Percentiles rank a stretch among this genome's conserved stretches.
phyloP scores from a whole-genome alignment of 805 yeast genomes.

The Hemisphaericaspora nanyangensis region DNA sequence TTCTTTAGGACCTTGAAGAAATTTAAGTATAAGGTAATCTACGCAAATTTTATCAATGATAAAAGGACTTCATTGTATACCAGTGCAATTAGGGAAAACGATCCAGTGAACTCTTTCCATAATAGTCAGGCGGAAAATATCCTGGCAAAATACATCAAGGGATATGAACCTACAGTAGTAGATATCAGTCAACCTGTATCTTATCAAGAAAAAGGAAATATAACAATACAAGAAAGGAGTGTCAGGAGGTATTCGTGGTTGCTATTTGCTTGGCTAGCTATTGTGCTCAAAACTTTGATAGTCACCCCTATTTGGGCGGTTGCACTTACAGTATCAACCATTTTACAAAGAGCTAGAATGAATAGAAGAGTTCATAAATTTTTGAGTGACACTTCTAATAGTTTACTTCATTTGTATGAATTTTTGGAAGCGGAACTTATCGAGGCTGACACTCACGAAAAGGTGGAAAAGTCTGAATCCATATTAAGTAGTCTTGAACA shows the following conservation, averaged over 20 bases:
- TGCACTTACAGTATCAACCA: conserved; percentile 47
- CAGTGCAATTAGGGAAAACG: conserved; percentile 59
- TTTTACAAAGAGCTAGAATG: conserved; percentile 33
- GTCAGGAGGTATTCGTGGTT: conserved; percentile 3
- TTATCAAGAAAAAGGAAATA: conserved; percentile 6
- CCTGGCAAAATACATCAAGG: conserved; percentile 35
- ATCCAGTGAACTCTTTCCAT: conserved; percentile 56
- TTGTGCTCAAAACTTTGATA: conserved; percentile 43
- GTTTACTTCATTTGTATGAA: conserved; percentile 26
- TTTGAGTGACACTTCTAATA: conserved; percentile 22
- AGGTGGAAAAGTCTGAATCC: conserved; percentile 4
- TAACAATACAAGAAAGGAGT: neutral
- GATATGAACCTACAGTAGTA: conserved; percentile 56
- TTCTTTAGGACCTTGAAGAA: conserved; percentile 52
- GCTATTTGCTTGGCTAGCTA: conserved; percentile 47
- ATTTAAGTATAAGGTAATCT: conserved; percentile 55
- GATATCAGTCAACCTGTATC: conserved; percentile 46
- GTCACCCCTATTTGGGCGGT: conserved; percentile 62
- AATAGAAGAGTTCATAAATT: conserved; percentile 25
- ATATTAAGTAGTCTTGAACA: conserved; percentile 9
- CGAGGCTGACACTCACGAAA: neutral
- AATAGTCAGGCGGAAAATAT: conserved; percentile 28
- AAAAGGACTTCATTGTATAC: conserved; percentile 83
- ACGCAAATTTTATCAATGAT: conserved; percentile 78
- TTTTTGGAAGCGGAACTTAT: conserved; percentile 5